Base-by-base conservation (phyloP, 495 filamentous ascomycete species). In the Cercophora sp. region DNA sequence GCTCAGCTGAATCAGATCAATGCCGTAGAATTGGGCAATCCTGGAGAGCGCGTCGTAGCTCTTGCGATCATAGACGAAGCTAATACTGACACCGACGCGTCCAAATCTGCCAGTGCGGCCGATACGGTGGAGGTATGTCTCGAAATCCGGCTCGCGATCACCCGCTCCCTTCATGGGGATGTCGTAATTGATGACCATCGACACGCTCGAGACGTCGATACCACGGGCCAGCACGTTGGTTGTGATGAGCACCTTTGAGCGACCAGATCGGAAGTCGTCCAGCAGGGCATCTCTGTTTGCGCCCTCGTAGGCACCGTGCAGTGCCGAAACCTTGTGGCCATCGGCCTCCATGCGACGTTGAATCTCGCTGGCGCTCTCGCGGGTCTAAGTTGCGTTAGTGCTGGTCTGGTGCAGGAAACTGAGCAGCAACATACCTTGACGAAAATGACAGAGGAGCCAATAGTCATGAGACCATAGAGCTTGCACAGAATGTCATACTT, bases 81-180 rank as follows among this genome's bases (percentile, higher is more conserved):
- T 88, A 61, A 99, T 91, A 31, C 87, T 86, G 53, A 97, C 91
- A 59, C 94, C 94, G n/a, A 96, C 89, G 65, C 92, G 90, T 23
- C 94, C 94, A 63, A 97, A 99, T 36, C 94, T 88, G 47, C 94
- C 94, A 1, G 94, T 97, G 64, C 93, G 89, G 52, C 93, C 93
- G 64, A 97, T 97, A 68, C 93, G 88, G 79, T 99, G 93, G 34
- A 99, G 87, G 65, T 99, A 99, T 4, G 94, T 97, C 69, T 96
- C 89, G 20, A 79, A 79, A 61, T 99, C 93, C 2, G 90, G 83
- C 48, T 71, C 71, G 10, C 54, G 44, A 29, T 79, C 72, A 45
- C 69, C 69, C 16, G 60, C 48, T 6, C 75, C 76, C 57, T 80
- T 82, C 71, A 83, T 81, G 1, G 82, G 82, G 53, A 85, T 82